phyloP scores from a whole-genome alignment of 805 yeast species.

The Saccharomycopsis fermentans region DNA sequence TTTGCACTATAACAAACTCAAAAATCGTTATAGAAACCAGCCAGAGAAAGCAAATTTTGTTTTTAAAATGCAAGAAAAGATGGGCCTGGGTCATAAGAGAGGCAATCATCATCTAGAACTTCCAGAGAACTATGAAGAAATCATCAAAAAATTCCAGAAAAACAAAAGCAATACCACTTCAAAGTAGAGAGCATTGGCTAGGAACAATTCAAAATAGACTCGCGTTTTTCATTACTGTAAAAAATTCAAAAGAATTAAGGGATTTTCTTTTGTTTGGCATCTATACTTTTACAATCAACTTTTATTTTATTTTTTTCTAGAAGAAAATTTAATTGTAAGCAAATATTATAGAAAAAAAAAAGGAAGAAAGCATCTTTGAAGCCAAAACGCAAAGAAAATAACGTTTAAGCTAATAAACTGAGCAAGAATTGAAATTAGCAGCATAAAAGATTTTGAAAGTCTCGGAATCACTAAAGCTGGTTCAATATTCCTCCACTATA shows the following conservation, averaged over 20 bases:
- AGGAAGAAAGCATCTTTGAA: background rate
- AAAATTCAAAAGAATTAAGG: no score
- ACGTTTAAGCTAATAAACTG: no score
- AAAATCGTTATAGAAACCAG: background rate
- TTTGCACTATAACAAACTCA: background rate
- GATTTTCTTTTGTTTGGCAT: background rate
- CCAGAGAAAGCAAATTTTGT: background rate
- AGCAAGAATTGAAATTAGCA: no score
- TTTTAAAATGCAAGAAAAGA: background rate
- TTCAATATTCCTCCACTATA: constrained; percentile 9
- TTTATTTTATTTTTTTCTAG: background rate
- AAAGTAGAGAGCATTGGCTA: background rate
- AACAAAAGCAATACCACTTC: background rate
- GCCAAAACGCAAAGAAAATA: no score
- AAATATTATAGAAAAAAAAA: no score
- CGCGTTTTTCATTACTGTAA: background rate
- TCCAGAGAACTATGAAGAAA: background rate
- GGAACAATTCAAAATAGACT: background rate
- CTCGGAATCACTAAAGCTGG: background rate
- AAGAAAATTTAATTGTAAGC: no score
- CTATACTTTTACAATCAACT: background rate
- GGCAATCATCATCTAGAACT: background rate
- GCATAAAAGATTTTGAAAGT: background rate
- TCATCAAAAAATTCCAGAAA: background rate
- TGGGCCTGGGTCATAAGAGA: background rate